phyloP scores from a whole-genome alignment of 768 basidiomycete genomes.

The Sutorius australiensis region DNA sequence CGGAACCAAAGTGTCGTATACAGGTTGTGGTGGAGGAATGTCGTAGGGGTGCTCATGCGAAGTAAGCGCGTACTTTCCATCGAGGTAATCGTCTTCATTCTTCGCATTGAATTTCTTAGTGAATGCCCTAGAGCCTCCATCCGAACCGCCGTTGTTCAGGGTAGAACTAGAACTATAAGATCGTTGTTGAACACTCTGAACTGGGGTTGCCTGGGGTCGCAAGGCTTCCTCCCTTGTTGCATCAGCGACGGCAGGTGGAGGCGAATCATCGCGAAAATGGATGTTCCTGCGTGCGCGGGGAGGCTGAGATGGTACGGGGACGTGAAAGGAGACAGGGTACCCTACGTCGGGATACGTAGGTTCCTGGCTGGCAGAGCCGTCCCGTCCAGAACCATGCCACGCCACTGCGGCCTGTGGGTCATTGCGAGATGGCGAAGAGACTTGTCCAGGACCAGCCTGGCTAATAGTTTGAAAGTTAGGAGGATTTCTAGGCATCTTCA shows the following conservation, averaged over 20 bases:
- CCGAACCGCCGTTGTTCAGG: conserved; percentile 24
- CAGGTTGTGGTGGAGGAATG: conserved; percentile 49
- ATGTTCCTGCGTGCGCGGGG: not conserved
- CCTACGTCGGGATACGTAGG: conserved; percentile 1
- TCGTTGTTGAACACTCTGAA: conserved; percentile 23
- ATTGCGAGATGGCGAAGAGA: not conserved
- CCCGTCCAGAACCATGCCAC: not conserved
- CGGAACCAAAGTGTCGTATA: conserved; percentile 29
- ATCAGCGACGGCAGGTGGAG: conserved; percentile 2
- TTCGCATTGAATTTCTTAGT: conserved; percentile 12
- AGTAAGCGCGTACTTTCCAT: conserved; percentile 46
- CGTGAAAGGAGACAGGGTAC: conserved; percentile 10
- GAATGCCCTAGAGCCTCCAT: conserved; percentile 18
- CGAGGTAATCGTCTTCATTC: conserved; percentile 22
- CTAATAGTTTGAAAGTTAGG: not conserved
- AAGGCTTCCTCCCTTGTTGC: not conserved
- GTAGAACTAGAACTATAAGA: conserved; percentile 40
- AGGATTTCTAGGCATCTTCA: conserved; percentile 19
- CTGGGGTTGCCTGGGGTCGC: conserved; percentile 16
- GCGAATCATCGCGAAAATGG: not conserved
- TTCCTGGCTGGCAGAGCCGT: not conserved
- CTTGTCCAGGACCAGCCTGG: conserved; percentile 23
- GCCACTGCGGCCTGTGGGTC: not conserved
- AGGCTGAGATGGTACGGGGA: conserved; percentile 6
- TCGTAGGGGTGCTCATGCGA: conserved; percentile 62